A percentile compares a stretch with the other conserved stretches of the same genome.
Evolutionary conservation across 1,284 basidiomycete species (phyloP).

Genomic region (Bjerkandera adusta): DNA sequence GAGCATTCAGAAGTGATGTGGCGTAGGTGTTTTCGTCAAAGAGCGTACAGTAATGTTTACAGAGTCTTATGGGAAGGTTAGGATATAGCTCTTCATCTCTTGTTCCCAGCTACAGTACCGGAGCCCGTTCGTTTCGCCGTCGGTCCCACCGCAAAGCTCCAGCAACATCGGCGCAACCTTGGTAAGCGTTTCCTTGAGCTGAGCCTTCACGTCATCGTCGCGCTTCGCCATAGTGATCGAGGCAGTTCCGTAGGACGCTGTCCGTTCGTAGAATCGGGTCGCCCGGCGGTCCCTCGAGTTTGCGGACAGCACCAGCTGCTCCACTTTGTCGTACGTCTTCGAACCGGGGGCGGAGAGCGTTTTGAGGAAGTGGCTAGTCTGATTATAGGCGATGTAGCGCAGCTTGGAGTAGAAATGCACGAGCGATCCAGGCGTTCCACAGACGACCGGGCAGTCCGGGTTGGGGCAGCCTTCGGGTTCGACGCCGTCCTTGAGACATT

Average conservation of each 20-base stretch:
- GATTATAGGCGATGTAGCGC: slow-evolving; percentile 46
- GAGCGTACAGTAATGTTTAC: too few relatives aligned
- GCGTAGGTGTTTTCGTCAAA: too few relatives aligned
- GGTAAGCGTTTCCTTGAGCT: slow-evolving; percentile 34
- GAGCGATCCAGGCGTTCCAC: slow-evolving; percentile 77
- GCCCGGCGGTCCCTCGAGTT: slow-evolving; percentile 11
- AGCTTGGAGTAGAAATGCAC: slow-evolving; percentile 62
- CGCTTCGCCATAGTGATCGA: slow-evolving; percentile 23
- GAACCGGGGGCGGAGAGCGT: slow-evolving; percentile 36
- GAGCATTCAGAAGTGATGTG: too few relatives aligned
- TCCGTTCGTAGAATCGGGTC: slow-evolving; percentile 11
- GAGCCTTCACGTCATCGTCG: slow-evolving; percentile 23
- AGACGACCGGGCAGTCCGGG: slow-evolving; percentile 72
- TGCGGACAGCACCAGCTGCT: slow-evolving; percentile 35
- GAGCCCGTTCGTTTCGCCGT: slow-evolving; percentile 36
- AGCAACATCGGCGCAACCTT: slow-evolving; percentile 33
- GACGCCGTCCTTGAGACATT: slow-evolving; percentile 57
- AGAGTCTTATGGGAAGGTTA: slow-evolving; percentile 62
- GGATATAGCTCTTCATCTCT: slow-evolving; percentile 59
- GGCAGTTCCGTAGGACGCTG: slow-evolving; percentile 9
- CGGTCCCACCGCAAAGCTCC: slow-evolving; percentile 46
- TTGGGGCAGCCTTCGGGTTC: slow-evolving; percentile 72
- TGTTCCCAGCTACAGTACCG: slow-evolving; percentile 58
- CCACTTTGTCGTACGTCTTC: slow-evolving; percentile 39
- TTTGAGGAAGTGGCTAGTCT: slow-evolving; percentile 37